Base-by-base conservation (phyloP, 2,329 filamentous ascomycete genomes). In the Trichoderma koningii region DNA sequence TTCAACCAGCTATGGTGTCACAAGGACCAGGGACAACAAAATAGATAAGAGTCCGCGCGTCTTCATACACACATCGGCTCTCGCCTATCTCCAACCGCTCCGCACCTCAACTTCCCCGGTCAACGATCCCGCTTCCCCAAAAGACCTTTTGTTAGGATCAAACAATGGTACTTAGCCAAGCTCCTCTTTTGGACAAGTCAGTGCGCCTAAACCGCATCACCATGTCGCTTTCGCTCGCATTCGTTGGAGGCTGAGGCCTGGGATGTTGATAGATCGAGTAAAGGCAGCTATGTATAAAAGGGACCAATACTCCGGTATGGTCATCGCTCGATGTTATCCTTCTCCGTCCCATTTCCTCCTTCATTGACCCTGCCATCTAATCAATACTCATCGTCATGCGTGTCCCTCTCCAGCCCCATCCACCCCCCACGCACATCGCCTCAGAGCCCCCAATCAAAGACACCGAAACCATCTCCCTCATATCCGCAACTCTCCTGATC, bases 401-500 rank as follows among this genome's bases (percentile, higher is more conserved):
- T 23, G 55, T 68, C 38, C 61, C 67, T 51, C 42, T 64, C 45
- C 65, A 55, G 23, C 45, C 55, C 14, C 51, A 38, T 7, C 65
- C 50, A 2, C 61, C 66, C 7, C 42, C 63, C 15, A 63, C 67
- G 26, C 57, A 63, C 10, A 61, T 61, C 45, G 57, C 64, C 19
- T 50, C 53, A n/a, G 23, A 67, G 28, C 23, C 56, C 23, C 61
- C 56, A 23, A 14, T 42, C 1, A 61, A 66, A 14, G 66, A 68
- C 14, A 44, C 64, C 38, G 63, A 69, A 23, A 65, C 60, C 1
- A 21, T 66, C 2, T 65, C 66, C 21, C 52, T 69, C 53, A 47
- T 79, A 66, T 73, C 70, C 42, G 68, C 77, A 10, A 65, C 67
- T 2, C 66, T 77, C 0, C 69, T 79, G 0, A 79, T 79, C 59